phyloP scores from a whole-genome alignment of 345 rosid genomes.

The Geranium rotundifolium region DNA sequence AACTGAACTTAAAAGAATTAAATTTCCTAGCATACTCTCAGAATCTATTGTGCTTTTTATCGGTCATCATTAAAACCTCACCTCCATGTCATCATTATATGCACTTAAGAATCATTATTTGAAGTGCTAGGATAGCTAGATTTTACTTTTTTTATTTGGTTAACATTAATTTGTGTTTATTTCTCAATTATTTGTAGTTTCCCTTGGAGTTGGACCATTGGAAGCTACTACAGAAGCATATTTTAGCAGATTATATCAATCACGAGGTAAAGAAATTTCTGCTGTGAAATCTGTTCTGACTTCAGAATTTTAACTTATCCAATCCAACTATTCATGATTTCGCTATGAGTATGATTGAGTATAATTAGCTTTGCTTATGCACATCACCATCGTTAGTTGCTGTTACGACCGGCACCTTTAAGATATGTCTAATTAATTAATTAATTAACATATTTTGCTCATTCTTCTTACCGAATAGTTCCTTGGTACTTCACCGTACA shows the following conservation, averaged over 20 bases:
- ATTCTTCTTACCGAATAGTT: not conserved
- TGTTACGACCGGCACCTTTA: not conserved
- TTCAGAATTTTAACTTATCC: not conserved
- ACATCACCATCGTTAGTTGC: not conserved
- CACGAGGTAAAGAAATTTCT: constrained; percentile 47
- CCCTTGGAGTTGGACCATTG: constrained; percentile 81
- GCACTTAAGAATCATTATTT: not conserved
- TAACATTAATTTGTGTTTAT: not conserved
- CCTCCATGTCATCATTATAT: not conserved
- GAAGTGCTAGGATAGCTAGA: not conserved
- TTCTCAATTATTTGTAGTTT: constrained; percentile 37
- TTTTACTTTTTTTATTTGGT: not conserved
- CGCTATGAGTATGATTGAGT: too few species aligned
- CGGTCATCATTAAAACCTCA: too few species aligned
- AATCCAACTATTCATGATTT: not conserved
- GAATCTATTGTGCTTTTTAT: too few species aligned
- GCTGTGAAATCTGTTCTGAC: not conserved
- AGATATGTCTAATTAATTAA: too few species aligned
- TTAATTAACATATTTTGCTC: not conserved
- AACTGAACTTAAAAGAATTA: not conserved
- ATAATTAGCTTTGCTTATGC: too few species aligned
- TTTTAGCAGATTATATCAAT: constrained; percentile 67
- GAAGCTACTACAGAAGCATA: constrained; percentile 66
- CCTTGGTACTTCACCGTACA: not conserved
- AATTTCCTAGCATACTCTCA: not conserved